phyloP scores from a whole-genome alignment of 192 early-diverging fungal genomes.

The Martensiomyces pterosporus region DNA sequence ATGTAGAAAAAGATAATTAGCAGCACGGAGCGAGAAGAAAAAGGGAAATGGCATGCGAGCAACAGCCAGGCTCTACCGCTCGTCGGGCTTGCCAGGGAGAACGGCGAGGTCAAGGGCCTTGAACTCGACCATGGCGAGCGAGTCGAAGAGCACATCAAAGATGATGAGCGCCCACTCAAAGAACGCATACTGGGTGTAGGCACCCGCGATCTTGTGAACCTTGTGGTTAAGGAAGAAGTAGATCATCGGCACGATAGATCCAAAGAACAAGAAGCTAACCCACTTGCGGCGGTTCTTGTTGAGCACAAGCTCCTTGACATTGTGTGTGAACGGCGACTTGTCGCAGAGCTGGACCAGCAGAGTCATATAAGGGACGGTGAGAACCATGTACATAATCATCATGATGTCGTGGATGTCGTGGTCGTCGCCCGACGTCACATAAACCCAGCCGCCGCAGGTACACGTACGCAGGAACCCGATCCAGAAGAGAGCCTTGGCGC shows the following conservation, averaged over 20 bases:
- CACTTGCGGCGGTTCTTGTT: constrained; percentile 51
- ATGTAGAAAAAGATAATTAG: no score
- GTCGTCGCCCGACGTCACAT: constrained; percentile 77
- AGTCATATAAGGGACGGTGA: constrained; percentile 70
- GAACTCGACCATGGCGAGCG: constrained; percentile 69
- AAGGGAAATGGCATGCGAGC: no score
- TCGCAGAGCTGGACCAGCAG: constrained; percentile 55
- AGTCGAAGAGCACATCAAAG: constrained; percentile 74
- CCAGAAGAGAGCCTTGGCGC: constrained; percentile 46
- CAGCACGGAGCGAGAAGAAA: no score
- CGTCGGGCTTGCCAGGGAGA: constrained; percentile 29
- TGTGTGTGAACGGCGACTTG: constrained; percentile 40
- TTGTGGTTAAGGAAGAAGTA: constrained; percentile 79
- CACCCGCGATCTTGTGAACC: constrained; percentile 66
- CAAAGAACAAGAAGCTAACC: constrained; percentile 61
- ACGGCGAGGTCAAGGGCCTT: constrained; percentile 43
- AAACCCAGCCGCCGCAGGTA: constrained; percentile 79
- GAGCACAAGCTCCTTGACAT: constrained; percentile 25
- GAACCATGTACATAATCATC: constrained; percentile 75
- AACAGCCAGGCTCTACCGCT: constrained; percentile 39
- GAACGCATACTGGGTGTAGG: constrained; percentile 76
- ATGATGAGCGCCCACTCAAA: constrained; percentile 81
- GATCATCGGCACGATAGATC: constrained; percentile 66
- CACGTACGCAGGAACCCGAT: constrained; percentile 61
- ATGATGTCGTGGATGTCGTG: constrained; percentile 74